phyloP scores from a whole-genome alignment of 2,329 filamentous ascomycete species.

The Podosphaera aphanis region DNA sequence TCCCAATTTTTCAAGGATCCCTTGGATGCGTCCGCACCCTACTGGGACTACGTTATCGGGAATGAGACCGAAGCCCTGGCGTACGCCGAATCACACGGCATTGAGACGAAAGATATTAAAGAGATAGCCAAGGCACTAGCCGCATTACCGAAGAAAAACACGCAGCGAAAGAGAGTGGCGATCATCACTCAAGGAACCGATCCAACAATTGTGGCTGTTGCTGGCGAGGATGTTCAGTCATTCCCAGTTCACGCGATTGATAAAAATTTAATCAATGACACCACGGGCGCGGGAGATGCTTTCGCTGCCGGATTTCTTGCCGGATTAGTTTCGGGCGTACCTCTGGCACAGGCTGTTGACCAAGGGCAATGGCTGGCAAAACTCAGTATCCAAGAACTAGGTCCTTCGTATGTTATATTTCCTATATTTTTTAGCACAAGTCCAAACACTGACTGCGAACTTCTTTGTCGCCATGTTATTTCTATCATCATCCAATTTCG shows the following conservation, averaged over 20 bases:
- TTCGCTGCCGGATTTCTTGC: constrained; percentile 89
- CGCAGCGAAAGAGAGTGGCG: constrained; percentile 57
- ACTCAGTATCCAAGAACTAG: constrained; percentile 82
- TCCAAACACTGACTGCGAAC: too few relatives aligned
- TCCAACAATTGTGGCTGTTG: constrained; percentile 64
- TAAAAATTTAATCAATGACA: constrained; percentile 67
- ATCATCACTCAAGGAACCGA: constrained; percentile 90
- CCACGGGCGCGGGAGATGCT: constrained; percentile 88
- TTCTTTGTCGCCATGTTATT: too few relatives aligned
- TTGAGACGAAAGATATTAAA: constrained; percentile 53
- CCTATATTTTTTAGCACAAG: not conserved
- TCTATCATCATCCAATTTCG: too few relatives aligned
- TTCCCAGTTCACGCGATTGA: constrained; percentile 64
- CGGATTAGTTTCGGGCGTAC: constrained; percentile 65
- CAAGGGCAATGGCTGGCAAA: constrained; percentile 93
- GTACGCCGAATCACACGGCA: constrained; percentile 61
- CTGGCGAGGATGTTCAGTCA: constrained; percentile 47
- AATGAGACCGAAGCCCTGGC: constrained; percentile 88
- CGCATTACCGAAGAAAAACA: constrained; percentile 79
- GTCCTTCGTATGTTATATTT: constrained; percentile 60
- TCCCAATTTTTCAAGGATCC: constrained; percentile 93
- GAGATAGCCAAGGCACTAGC: constrained; percentile 72
- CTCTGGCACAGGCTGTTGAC: constrained; percentile 56
- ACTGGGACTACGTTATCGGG: constrained; percentile 90
- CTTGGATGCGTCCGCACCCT: constrained; percentile 63